phyloP scores from a whole-genome alignment of 176 grass and related monocot genomes.

The Aegilops sharonensis region DNA sequence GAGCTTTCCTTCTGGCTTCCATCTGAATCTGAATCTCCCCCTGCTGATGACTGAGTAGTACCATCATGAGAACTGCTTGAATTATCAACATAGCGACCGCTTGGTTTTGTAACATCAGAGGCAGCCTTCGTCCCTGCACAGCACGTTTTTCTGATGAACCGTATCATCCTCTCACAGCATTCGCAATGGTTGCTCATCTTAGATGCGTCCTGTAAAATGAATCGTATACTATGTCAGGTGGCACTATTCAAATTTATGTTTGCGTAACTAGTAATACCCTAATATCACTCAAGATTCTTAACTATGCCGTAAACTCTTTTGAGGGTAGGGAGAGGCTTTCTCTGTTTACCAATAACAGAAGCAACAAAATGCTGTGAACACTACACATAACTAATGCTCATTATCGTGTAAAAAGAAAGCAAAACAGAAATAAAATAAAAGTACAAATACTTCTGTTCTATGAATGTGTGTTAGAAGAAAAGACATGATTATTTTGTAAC shows the following conservation, averaged over 20 bases:
- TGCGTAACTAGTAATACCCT: neutral
- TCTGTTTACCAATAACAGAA: neutral
- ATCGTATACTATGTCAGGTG: neutral
- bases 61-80: neutral
- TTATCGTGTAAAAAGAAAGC: neutral
- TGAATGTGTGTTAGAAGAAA: too few relatives aligned
- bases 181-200: neutral
- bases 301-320: too few relatives aligned
- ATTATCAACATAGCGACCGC: neutral
- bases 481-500: too few relatives aligned
- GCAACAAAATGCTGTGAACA: neutral
- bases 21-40: neutral
- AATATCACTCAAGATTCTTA: neutral
- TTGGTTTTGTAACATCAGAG: slow-evolving; percentile 34
- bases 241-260: too few relatives aligned
- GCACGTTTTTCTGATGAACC: neutral
- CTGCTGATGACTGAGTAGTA: neutral
- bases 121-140: slow-evolving; percentile 23
- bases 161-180: neutral
- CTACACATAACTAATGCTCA: neutral
- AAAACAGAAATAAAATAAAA: neutral
- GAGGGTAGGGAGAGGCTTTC: neutral
- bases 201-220: neutral
- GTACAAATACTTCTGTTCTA: too few relatives aligned
- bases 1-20: neutral